Base-by-base conservation (phyloP, 257 asterid species). In the Fraxinus excelsior region DNA sequence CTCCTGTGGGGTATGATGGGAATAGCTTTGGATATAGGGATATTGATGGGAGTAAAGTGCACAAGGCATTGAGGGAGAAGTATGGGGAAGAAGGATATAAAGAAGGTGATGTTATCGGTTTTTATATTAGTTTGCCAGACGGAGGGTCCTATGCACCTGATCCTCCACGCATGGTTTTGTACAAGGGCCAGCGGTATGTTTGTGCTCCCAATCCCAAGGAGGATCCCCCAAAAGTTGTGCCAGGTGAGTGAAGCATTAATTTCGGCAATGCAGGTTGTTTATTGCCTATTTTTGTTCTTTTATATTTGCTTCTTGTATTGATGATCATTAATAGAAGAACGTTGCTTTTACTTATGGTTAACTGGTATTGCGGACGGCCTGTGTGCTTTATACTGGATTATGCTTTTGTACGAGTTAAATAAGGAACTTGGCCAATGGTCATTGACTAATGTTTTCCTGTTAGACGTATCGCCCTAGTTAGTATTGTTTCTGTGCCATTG, bases 1-100 rank as follows among this genome's bases (percentile, higher is more conserved):
- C 98, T 2, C 99, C 99, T 0, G 98, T 91, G 29, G 99, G 99
- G 34, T 96, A 90, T 78, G 99, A 96, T 85, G 96, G 85, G 77
- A 90, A 89, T 85, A 90, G 99, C 85, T 96, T 88, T 66, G 97
- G 98, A 21, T 95, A 90, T 70, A 89, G 99, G 80, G 99, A 95
- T 85, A 77, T 89, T 83, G 99, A 93, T 81, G 99, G 99, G 74
- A 83, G 92, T 75, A 95, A 90, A 83, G 90, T 95, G 83, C 94
- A 93, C 78, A 95, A 93, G 87, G 99, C 98, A n/a, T 83, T 90
- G 83, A 89, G 99, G 84, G 98, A 91, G 79, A 84, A 84, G 83
- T 95, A 90, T 49, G 97, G 97, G 19, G 90, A 88, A 70, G 97
- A 86, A 80, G 98, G 98, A 34, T 96, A 96, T 72, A 88, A 86